Evolutionary conservation across 2,329 filamentous ascomycete genomes (phyloP).

Genomic region (Fusarium nanum): DNA sequence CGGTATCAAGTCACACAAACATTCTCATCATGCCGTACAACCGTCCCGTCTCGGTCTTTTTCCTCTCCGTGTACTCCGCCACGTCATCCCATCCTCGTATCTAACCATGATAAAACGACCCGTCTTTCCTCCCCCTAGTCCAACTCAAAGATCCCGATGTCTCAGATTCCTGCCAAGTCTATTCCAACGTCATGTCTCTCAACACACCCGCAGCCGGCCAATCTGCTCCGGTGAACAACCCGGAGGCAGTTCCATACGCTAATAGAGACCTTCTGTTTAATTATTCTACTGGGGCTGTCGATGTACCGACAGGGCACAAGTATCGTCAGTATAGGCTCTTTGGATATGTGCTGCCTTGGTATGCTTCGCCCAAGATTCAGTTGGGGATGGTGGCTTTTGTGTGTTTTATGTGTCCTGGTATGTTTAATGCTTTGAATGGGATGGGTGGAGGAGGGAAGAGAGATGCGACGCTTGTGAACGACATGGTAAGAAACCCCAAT

Average conservation of each 20-base stretch:
- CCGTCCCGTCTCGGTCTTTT: not conserved
- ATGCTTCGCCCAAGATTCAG: constrained; percentile 78
- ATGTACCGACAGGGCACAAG: constrained; percentile 34
- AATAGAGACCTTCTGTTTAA: constrained; percentile 15
- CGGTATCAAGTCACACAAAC: not conserved
- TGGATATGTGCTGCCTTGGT: constrained; percentile 59
- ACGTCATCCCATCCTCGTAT: constrained; percentile 4
- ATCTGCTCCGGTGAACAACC: constrained; percentile 32
- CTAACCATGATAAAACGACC: not conserved
- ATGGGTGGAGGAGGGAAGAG: constrained; percentile 68
- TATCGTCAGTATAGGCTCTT: constrained; percentile 36
- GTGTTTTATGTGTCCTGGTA: constrained; percentile 74
- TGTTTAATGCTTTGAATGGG: constrained; percentile 76
- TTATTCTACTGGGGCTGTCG: constrained; percentile 21
- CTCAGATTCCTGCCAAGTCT: not conserved
- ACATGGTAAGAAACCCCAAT: constrained; percentile 40
- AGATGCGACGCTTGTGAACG: constrained; percentile 58
- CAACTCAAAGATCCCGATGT: not conserved
- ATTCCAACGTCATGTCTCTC: constrained; percentile 24
- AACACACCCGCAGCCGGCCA: constrained; percentile 37
- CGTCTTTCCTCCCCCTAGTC: not conserved
- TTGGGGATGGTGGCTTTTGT: constrained; percentile 71
- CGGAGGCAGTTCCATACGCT: constrained; percentile 21
- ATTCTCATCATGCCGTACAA: not conserved
- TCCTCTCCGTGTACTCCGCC: constrained; percentile 1